Percentiles rank a stretch among this genome's conserved stretches.
These are phyloP conservation scores for Pyrenopolyporus hunteri DNA, from an alignment of 495 filamentous ascomycete species.

Conservation along the genomic window DNA sequence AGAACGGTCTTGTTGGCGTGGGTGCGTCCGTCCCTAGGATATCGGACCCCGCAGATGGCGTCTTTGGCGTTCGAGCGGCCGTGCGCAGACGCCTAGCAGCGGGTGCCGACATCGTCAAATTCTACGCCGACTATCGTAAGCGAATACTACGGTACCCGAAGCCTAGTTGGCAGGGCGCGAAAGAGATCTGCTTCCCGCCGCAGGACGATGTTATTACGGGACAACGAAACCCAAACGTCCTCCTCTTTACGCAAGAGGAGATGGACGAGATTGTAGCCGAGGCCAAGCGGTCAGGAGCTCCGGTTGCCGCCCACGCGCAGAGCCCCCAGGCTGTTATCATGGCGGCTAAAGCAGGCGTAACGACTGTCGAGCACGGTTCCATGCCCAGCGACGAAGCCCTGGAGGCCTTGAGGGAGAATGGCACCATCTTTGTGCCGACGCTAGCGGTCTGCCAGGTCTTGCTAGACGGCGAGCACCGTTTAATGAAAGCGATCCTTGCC, in stretches of 20 bases:
- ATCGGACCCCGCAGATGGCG: conserved; percentile 53
- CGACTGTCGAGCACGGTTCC: conserved; percentile 58
- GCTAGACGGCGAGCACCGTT: not conserved
- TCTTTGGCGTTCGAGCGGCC: conserved; percentile 49
- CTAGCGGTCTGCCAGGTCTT: conserved; percentile 48
- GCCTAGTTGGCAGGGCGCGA: conserved; percentile 28
- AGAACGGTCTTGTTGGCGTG: conserved; percentile 45
- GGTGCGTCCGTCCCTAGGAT: conserved; percentile 46
- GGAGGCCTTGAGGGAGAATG: conserved; percentile 46
- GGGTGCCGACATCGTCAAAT: conserved; percentile 60
- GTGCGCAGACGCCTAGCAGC: conserved; percentile 56
- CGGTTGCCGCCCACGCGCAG: conserved; percentile 55
- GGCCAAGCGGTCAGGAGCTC: conserved; percentile 46
- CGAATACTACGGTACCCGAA: conserved; percentile 54
- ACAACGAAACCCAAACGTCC: conserved; percentile 50
- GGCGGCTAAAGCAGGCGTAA: conserved; percentile 57
- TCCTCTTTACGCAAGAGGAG: conserved; percentile 55
- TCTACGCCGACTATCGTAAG: conserved; percentile 60
- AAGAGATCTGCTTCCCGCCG: conserved; percentile 28
- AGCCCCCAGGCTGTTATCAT: conserved; percentile 51
- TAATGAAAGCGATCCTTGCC: conserved; percentile 32
- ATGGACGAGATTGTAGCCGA: conserved; percentile 59
- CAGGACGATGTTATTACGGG: conserved; percentile 34
- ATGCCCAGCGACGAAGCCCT: conserved; percentile 46
- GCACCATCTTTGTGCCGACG: conserved; percentile 57